A percentile compares a stretch with the other conserved stretches of the same genome.
Evolutionary conservation across 1,284 basidiomycete species (phyloP).

Genomic region (Marasmius sp.): DNA sequence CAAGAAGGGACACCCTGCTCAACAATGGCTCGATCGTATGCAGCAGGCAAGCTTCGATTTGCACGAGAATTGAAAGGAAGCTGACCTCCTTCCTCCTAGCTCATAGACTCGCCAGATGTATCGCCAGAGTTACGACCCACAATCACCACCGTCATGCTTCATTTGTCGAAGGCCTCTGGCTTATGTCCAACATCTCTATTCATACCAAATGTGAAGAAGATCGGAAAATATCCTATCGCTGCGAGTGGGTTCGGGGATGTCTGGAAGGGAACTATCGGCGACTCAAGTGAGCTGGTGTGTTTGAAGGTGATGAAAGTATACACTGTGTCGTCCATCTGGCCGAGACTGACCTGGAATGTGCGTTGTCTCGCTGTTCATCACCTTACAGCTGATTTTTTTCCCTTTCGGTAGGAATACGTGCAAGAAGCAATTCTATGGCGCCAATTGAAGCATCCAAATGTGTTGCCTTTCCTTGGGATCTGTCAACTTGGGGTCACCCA

Average conservation of each 20-base stretch:
- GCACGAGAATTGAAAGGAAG: not conserved
- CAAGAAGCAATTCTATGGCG: not conserved
- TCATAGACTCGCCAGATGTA: not conserved
- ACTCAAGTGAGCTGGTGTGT: not conserved
- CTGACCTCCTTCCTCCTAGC: not conserved
- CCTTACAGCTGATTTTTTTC: too few relatives aligned
- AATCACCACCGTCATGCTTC: not conserved
- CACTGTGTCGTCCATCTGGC: too few relatives aligned
- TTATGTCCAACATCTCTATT: not conserved
- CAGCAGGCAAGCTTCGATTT: not conserved
- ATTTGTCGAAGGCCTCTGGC: not conserved
- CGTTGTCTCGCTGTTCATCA: too few relatives aligned
- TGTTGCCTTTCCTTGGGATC: slow-evolving; percentile 1
- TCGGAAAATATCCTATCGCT: not conserved
- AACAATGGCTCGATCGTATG: not conserved
- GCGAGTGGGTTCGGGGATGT: not conserved
- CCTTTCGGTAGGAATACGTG: not conserved
- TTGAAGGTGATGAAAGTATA: not conserved
- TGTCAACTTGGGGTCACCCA: slow-evolving; percentile 2
- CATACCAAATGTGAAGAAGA: not conserved
- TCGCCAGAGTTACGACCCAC: not conserved
- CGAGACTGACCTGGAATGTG: too few relatives aligned
- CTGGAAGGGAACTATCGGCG: not conserved
- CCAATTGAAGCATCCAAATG: slow-evolving; percentile 1
- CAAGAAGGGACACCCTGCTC: not conserved